A percentile compares a stretch with the other conserved stretches of the same genome.
Evolutionary conservation across 108 stramenopile genomes (phyloP).

Genomic region (Pelagomonas calceolata): DNA sequence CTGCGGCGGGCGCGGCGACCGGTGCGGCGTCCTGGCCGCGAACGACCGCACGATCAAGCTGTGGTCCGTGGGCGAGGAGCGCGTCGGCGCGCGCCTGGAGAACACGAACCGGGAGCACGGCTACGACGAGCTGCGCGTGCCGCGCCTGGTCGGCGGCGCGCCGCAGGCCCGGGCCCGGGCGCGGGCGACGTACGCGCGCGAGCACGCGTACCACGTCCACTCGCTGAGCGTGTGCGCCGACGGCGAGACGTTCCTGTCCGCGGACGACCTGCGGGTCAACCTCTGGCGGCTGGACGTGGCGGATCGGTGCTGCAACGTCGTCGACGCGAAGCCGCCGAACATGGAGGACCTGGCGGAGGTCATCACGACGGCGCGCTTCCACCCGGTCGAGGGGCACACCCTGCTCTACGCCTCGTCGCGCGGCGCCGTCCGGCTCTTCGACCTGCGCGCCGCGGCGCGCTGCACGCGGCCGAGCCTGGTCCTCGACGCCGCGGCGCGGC

Average conservation of each 20-base stretch:
- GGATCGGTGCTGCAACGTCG: conserved; percentile 31
- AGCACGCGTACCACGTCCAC: conserved; percentile 61
- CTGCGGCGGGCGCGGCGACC: conserved; percentile 27
- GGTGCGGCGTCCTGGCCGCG: conserved; percentile 36
- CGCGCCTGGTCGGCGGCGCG: too few relatives aligned
- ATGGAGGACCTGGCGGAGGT: conserved; percentile 65
- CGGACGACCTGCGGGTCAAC: conserved; percentile 60
- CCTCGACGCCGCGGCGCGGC: neutral
- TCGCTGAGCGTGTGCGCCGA: conserved; percentile 39
- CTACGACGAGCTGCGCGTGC: too few relatives aligned
- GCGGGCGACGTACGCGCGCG: too few relatives aligned
- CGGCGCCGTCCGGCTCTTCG: conserved; percentile 37
- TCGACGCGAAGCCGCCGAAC: conserved; percentile 54
- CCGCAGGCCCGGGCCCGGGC: too few relatives aligned
- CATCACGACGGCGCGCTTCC: conserved; percentile 50
- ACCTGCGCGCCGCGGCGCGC: conserved; percentile 30
- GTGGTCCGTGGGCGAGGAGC: conserved; percentile 40
- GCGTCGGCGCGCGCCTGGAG: neutral
- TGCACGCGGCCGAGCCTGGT: conserved; percentile 9
- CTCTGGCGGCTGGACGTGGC: conserved; percentile 39
- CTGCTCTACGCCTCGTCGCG: conserved; percentile 39
- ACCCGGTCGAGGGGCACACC: conserved; percentile 44
- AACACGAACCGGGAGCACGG: too few relatives aligned
- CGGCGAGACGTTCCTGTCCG: conserved; percentile 47
- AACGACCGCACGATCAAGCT: conserved; percentile 58